A percentile compares a stretch with the other conserved stretches of the same genome.
phyloP scores from a whole-genome alignment of 768 basidiomycete genomes.

The Leccinum arenicola region DNA sequence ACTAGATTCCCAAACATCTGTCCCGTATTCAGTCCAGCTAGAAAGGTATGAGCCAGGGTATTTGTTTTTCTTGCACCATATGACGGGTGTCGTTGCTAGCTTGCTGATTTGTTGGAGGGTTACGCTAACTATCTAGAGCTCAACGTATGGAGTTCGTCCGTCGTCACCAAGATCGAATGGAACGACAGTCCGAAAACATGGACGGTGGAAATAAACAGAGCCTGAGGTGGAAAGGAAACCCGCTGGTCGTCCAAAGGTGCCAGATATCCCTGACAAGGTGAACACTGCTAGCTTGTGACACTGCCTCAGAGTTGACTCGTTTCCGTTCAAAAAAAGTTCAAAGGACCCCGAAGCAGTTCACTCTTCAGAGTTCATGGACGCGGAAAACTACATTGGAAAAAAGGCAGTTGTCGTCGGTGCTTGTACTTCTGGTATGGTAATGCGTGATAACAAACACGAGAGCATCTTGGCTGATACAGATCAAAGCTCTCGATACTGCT shows the following conservation, averaged over 20 bases:
- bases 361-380: constrained; percentile 48
- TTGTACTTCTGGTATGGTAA: constrained; percentile 49
- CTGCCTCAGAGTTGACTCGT: background rate
- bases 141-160: constrained; percentile 58
- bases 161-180: constrained; percentile 38
- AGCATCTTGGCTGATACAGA: constrained; percentile 8
- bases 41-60: constrained; percentile 35
- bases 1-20: constrained; percentile 28
- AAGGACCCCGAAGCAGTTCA: constrained; percentile 48
- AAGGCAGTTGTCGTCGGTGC: constrained; percentile 68
- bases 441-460: background rate
- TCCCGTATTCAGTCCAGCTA: constrained; percentile 51
- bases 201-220: constrained; percentile 39
- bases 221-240: constrained; percentile 24
- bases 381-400: constrained; percentile 52
- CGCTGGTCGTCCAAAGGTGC: constrained; percentile 43
- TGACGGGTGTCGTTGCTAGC: constrained; percentile 28
- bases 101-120: constrained; percentile 65
- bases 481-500: constrained; percentile 36
- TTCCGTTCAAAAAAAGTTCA: constrained; percentile 42
- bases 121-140: constrained; percentile 60
- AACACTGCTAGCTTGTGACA: background rate
- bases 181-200: constrained; percentile 39
- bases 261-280: constrained; percentile 43
- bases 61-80: background rate